Evolutionary conservation across 108 stramenopile species (phyloP).

Genomic region (Fistulifera pelliculosa): DNA sequence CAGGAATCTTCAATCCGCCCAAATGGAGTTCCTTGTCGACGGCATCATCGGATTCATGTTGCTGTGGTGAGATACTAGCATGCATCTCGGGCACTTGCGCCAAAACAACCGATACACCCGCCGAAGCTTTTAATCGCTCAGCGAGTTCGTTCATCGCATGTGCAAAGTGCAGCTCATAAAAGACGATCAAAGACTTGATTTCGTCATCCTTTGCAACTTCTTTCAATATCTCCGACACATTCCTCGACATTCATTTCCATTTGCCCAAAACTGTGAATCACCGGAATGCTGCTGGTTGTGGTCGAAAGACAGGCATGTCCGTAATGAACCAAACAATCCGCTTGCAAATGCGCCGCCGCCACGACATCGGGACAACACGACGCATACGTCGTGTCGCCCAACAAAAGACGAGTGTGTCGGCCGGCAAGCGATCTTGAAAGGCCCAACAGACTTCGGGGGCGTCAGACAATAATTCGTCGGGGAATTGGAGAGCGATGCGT

Average conservation of each 20-base stretch:
- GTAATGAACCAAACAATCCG: slow-evolving; percentile 86
- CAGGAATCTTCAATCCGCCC: slow-evolving; percentile 74
- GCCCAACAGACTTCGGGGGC: slow-evolving; percentile 62
- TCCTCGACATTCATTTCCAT: slow-evolving; percentile 17
- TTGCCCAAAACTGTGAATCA: slow-evolving; percentile 72
- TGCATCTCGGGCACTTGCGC: no score
- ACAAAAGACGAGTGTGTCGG: slow-evolving; percentile 75
- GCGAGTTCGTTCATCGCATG: slow-evolving; percentile 42
- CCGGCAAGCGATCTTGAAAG: slow-evolving; percentile 45
- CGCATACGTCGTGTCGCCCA: slow-evolving; percentile 92
- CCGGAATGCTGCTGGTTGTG: slow-evolving; percentile 41
- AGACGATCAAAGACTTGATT: slow-evolving; percentile 32
- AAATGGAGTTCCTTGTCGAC: not conserved
- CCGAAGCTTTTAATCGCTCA: no score
- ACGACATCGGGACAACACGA: slow-evolving; percentile 94
- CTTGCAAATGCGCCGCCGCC: slow-evolving; percentile 85
- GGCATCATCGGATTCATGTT: no score
- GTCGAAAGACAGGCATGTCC: slow-evolving; percentile 82
- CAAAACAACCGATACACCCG: no score
- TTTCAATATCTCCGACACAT: slow-evolving; percentile 11
- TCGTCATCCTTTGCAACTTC: slow-evolving; percentile 13
- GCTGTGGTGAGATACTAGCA: no score
- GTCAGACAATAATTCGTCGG: slow-evolving; percentile 73
- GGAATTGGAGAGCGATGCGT: slow-evolving; percentile 84
- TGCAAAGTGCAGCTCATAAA: slow-evolving; percentile 80